A percentile compares a stretch with the other conserved stretches of the same genome.
Evolutionary conservation across 768 basidiomycete genomes (phyloP).

Genomic region (Russula dissimulans): DNA sequence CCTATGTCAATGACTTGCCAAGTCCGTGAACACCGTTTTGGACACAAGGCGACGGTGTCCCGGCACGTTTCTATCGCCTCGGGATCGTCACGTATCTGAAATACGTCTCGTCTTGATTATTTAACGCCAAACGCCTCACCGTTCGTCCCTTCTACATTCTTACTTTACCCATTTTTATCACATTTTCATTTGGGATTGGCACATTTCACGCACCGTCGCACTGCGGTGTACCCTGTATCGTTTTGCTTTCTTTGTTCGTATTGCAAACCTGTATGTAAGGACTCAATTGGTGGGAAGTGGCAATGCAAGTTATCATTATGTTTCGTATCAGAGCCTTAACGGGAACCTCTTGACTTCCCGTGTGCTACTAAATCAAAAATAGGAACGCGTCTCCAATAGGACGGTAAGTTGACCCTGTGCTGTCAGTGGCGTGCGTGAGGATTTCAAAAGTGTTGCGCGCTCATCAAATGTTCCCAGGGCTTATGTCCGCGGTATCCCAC

Average conservation of each 20-base stretch:
- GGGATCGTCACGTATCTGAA: conserved; percentile 1
- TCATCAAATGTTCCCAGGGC: conserved; percentile 5
- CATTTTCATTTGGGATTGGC: background rate
- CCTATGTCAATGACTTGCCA: conserved; percentile 7
- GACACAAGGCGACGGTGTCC: background rate
- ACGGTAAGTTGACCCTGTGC: conserved; percentile 12
- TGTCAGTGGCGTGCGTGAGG: conserved; percentile 1
- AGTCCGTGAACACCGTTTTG: conserved; percentile 1
- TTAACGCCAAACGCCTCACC: conserved; percentile 2
- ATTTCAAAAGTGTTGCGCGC: background rate
- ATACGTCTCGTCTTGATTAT: conserved; percentile 8
- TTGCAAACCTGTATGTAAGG: conserved; percentile 12
- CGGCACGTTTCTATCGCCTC: conserved; percentile 2
- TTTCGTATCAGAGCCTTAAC: conserved; percentile 4
- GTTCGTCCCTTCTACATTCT: conserved; percentile 1
- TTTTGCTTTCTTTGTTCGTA: conserved; percentile 13
- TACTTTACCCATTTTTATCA: conserved; percentile 2
- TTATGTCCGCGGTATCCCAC: background rate
- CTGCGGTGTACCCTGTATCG: conserved; percentile 8
- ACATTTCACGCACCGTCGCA: background rate
- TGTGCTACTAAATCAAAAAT: conserved; percentile 8
- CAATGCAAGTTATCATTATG: conserved; percentile 18
- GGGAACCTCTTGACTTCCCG: background rate
- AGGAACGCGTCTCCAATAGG: conserved; percentile 7
- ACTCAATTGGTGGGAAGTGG: conserved; percentile 12